Conservation (phyloP, 1,284 basidiomycete species). For the Lentinus polychrous region DNA sequence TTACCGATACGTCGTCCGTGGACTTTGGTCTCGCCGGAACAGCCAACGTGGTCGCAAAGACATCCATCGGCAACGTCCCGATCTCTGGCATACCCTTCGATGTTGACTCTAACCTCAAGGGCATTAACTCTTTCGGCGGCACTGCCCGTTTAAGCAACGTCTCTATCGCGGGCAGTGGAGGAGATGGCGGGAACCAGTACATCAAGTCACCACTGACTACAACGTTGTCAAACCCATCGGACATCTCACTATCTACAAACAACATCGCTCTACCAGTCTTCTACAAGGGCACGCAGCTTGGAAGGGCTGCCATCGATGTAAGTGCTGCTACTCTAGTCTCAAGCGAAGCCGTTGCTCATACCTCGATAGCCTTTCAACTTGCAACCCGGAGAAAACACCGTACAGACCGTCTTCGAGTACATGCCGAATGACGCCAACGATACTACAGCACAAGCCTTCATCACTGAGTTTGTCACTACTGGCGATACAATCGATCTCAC, state of each 20-base stretch:
- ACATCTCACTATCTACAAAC: conserved; percentile 57
- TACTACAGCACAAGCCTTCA: conserved; percentile 46
- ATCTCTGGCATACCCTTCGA: conserved; percentile 62
- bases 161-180: conserved; percentile 54
- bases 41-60: conserved; percentile 56
- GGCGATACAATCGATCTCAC: conserved; percentile 39
- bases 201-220: conserved; percentile 48
- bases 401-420: conserved; percentile 62
- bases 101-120: conserved; percentile 49
- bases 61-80: conserved; percentile 61
- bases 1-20: conserved; percentile 44
- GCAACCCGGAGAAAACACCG: conserved; percentile 49
- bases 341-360: neutral
- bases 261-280: conserved; percentile 54
- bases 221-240: conserved; percentile 58
- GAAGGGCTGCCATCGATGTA: conserved; percentile 52
- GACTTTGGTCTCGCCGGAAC: conserved; percentile 49
- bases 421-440: conserved; percentile 58
- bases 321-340: conserved; percentile 20
- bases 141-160: conserved; percentile 45
- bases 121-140: conserved; percentile 49
- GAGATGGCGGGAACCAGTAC: conserved; percentile 47
- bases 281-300: conserved; percentile 49
- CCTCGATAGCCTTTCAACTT: conserved; percentile 44
- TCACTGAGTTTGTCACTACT: conserved; percentile 45